Evolutionary conservation across 164 flowering plant genomes (phyloP).

Genomic region (Aristolochia contorta): DNA sequence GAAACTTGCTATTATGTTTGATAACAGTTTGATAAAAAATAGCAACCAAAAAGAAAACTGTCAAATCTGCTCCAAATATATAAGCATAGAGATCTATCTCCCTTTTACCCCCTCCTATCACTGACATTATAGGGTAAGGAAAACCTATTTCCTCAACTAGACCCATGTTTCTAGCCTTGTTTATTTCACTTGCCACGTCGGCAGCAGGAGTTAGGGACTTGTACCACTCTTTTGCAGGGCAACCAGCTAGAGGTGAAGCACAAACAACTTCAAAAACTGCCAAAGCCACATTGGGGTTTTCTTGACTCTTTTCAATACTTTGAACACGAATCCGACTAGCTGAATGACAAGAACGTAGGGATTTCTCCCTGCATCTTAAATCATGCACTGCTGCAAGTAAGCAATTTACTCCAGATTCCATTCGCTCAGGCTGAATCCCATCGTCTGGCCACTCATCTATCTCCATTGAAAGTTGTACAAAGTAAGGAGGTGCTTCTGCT

Average conservation of each 20-base stretch:
- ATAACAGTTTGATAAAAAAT: slow-evolving; percentile 85
- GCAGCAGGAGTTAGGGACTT: slow-evolving; percentile 83
- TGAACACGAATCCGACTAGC: slow-evolving; percentile 78
- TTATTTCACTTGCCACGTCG: slow-evolving; percentile 82
- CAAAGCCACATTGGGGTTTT: slow-evolving; percentile 55
- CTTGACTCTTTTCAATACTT: slow-evolving; percentile 88
- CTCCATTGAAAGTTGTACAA: slow-evolving; percentile 92
- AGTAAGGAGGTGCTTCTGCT: slow-evolving; percentile 95
- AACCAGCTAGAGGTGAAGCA: slow-evolving; percentile 55
- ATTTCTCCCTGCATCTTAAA: slow-evolving; percentile 53
- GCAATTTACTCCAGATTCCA: slow-evolving; percentile 83
- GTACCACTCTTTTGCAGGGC: slow-evolving; percentile 47
- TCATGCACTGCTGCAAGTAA: slow-evolving; percentile 58
- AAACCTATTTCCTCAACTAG: slow-evolving; percentile 60
- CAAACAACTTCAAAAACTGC: slow-evolving; percentile 89
- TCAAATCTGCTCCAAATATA: slow-evolving; percentile 83
- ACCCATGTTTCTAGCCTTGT: slow-evolving; percentile 37
- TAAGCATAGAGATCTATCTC: slow-evolving; percentile 98
- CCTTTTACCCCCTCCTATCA: slow-evolving; percentile 89
- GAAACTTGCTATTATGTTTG: slow-evolving; percentile 76
- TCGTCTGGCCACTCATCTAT: slow-evolving; percentile 83
- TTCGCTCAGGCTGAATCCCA: slow-evolving; percentile 93
- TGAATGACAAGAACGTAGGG: slow-evolving; percentile 36
- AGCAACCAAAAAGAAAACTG: slow-evolving; percentile 85
- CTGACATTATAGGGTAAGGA: slow-evolving; percentile 72